Evolutionary conservation across 1,284 basidiomycete genomes (phyloP).

Genomic region (Cryptococcus hybrid): DNA sequence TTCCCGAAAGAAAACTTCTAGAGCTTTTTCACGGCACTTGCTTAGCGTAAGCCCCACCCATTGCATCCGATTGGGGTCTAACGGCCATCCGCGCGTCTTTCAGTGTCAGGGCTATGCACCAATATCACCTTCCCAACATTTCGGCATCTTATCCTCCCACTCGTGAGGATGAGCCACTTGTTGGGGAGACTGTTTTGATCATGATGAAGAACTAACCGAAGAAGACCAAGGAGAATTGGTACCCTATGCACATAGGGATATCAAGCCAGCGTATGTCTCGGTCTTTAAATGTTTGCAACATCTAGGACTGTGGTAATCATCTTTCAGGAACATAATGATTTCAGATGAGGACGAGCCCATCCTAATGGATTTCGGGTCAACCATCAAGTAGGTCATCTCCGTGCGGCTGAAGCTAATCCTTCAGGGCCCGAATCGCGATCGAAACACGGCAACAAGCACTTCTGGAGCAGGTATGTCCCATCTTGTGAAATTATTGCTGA

Average conservation of each 20-base stretch:
- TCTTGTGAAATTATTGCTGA: not conserved
- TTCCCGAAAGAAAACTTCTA: slow-evolving; percentile 85
- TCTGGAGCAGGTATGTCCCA: slow-evolving; percentile 67
- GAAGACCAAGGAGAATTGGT: slow-evolving; percentile 55
- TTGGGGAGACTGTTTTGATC: slow-evolving; percentile 60
- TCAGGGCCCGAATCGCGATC: slow-evolving; percentile 44
- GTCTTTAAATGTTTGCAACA: not conserved
- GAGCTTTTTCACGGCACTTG: slow-evolving; percentile 91
- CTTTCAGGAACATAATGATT: slow-evolving; percentile 86
- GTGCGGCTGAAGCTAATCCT: slow-evolving; percentile 3
- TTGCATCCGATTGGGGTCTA: not conserved
- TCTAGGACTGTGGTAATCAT: not conserved
- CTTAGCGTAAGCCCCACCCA: slow-evolving; percentile 58
- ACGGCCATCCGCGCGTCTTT: not conserved
- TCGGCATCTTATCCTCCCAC: slow-evolving; percentile 32
- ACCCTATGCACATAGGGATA: slow-evolving; percentile 94
- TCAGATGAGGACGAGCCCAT: slow-evolving; percentile 87
- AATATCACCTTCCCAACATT: slow-evolving; percentile 57
- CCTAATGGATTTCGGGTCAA: slow-evolving; percentile 97
- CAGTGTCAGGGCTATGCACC: slow-evolving; percentile 85
- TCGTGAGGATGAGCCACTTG: slow-evolving; percentile 35
- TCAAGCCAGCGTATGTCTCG: slow-evolving; percentile 85
- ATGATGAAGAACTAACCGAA: slow-evolving; percentile 62
- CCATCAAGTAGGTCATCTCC: slow-evolving; percentile 37
- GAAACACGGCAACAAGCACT: slow-evolving; percentile 81